phyloP scores from a whole-genome alignment of 768 basidiomycete genomes.

The Phaeotremella fagi region DNA sequence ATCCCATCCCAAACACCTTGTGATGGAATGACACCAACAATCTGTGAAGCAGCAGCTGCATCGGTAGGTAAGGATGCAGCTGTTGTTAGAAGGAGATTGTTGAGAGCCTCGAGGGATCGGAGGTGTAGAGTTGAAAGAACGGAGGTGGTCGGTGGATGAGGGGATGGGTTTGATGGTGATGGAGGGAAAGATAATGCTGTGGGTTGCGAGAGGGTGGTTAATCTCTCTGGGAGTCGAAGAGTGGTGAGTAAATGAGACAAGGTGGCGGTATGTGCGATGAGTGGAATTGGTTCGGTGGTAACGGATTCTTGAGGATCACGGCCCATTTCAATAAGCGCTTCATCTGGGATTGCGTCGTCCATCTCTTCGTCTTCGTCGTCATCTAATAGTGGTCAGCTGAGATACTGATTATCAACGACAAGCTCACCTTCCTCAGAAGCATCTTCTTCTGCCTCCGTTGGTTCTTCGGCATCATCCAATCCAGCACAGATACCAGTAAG shows the following conservation, averaged over 20 bases:
- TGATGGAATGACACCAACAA: conserved; percentile 56
- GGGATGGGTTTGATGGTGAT: conserved; percentile 57
- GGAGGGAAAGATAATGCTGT: conserved; percentile 80
- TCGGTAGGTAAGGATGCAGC: conserved; percentile 49
- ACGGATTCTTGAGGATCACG: conserved; percentile 43
- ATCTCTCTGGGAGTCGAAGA: conserved; percentile 61
- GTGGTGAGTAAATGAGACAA: conserved; percentile 55
- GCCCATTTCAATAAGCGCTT: conserved; percentile 39
- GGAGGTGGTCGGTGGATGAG: conserved; percentile 84
- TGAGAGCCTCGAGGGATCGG: conserved; percentile 79
- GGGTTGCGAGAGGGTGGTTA: conserved; percentile 63
- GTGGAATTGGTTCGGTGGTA: conserved; percentile 50
- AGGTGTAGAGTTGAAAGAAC: conserved; percentile 77
- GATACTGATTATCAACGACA: neutral
- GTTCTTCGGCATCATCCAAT: conserved; percentile 54
- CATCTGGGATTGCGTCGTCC: conserved; percentile 48
- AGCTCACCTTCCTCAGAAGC: neutral
- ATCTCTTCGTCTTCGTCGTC: conserved; percentile 39
- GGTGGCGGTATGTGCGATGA: conserved; percentile 45
- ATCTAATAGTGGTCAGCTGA: neutral
- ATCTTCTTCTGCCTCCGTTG: conserved; percentile 29
- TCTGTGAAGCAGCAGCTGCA: conserved; percentile 47
- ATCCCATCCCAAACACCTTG: conserved; percentile 52
- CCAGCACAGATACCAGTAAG: conserved; percentile 83
- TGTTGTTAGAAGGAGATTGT: conserved; percentile 77